These are phyloP conservation scores for Cardamine chenopodiifolia DNA, from an alignment of 345 rosid genomes.

Conservation along the genomic window DNA sequence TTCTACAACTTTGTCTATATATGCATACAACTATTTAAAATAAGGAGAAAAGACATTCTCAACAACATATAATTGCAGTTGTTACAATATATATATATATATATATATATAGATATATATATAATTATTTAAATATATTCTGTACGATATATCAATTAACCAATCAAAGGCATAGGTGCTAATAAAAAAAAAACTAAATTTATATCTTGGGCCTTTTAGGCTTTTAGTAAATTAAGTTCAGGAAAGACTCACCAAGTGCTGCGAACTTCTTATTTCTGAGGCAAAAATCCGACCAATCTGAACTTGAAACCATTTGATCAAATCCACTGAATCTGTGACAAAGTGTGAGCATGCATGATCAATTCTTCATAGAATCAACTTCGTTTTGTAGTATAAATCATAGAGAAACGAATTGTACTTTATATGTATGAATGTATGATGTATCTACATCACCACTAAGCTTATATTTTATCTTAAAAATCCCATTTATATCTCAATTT, in stretches of 20 bases:
- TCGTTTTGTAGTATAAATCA: no score
- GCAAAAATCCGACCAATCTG: background rate
- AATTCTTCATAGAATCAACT: no score
- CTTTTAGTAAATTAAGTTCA: background rate
- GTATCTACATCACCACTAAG: no score
- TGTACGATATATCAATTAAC: no score
- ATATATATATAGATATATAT: no score
- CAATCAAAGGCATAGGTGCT: background rate
- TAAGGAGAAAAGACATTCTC: background rate
- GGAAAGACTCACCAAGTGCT: background rate
- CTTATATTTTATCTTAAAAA: no score
- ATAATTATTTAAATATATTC: no score
- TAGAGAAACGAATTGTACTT: background rate
- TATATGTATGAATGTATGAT: no score
- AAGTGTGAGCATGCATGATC: background rate
- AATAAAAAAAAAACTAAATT: no score
- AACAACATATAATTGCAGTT: background rate
- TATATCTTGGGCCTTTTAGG: no score
- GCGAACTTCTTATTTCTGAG: background rate
- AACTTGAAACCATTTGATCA: background rate
- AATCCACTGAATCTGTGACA: background rate
- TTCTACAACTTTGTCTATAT: conserved; percentile 2
- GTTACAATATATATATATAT: background rate
- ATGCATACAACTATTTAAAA: conserved; percentile 13
- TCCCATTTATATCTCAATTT: no score